Conservation (phyloP, 148 eudicot genomes). For the Spergularia marina region DNA sequence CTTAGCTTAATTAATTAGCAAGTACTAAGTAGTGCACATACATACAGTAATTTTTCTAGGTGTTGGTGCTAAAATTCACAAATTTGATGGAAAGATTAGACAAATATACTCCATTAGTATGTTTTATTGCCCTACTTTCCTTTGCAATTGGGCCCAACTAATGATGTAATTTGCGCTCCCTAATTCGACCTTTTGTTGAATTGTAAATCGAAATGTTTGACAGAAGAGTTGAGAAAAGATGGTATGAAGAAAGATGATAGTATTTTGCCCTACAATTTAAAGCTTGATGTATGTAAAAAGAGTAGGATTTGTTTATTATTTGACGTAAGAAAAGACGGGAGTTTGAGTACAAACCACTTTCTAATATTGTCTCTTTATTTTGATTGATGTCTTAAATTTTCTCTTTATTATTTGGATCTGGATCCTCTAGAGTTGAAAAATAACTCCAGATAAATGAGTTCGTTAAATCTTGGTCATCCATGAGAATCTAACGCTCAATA, state of each 20-base stretch:
- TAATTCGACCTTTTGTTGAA: slow-evolving; percentile 22
- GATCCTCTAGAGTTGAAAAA: no score
- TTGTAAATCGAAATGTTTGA: slow-evolving; percentile 29
- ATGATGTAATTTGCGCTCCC: slow-evolving; percentile 34
- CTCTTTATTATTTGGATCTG: no score
- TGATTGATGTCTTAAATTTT: not conserved
- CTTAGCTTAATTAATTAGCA: not conserved
- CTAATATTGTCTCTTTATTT: slow-evolving; percentile 9
- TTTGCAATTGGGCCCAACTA: slow-evolving; percentile 20
- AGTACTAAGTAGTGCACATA: no score
- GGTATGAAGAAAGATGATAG: slow-evolving; percentile 9
- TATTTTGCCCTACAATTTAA: slow-evolving; percentile 33
- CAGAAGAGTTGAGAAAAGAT: slow-evolving; percentile 19
- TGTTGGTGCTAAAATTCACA: slow-evolving; percentile 6
- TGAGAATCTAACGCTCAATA: no score
- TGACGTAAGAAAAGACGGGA: slow-evolving; percentile 15
- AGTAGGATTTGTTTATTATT: slow-evolving; percentile 11
- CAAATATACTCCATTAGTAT: not conserved
- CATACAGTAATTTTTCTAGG: slow-evolving; percentile 16
- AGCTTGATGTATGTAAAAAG: slow-evolving; percentile 12
- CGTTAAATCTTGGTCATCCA: no score
- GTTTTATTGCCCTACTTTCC: slow-evolving; percentile 24
- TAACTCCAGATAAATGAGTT: no score
- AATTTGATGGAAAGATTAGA: slow-evolving; percentile 11
- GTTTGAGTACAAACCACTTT: slow-evolving; percentile 22